These are phyloP conservation scores for Panaeolus cyanescens DNA, from an alignment of 768 basidiomycete genomes.

Conservation along the genomic window DNA sequence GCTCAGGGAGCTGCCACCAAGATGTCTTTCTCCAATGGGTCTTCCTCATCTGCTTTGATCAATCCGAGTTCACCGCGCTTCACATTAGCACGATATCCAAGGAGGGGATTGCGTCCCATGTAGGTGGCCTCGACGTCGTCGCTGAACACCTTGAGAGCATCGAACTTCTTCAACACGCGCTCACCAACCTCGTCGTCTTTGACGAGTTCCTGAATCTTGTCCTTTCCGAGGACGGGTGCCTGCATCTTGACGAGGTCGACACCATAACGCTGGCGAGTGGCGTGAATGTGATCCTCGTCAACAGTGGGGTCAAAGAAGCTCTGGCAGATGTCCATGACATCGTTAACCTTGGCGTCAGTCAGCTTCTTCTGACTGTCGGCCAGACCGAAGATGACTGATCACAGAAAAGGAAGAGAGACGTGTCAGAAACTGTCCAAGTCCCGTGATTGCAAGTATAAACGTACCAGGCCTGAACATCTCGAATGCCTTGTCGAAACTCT, in stretches of 20 bases:
- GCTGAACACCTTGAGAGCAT: conserved; percentile 44
- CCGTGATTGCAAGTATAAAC: conserved; percentile 3
- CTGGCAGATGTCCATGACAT: conserved; percentile 23
- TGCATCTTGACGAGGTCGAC: conserved; percentile 19
- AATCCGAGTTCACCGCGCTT: conserved; percentile 22
- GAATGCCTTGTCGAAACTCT: conserved; percentile 54
- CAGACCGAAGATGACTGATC: conserved; percentile 24
- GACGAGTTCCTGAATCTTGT: conserved; percentile 19
- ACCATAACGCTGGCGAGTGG: conserved; percentile 17
- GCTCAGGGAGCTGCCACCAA: conserved; percentile 15
- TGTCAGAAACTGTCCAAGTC: not conserved
- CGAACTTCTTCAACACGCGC: conserved; percentile 43
- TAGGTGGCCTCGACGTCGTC: conserved; percentile 20
- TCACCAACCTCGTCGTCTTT: conserved; percentile 25
- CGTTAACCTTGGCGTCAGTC: conserved; percentile 18
- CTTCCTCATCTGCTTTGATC: conserved; percentile 14
- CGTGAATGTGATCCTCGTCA: conserved; percentile 14
- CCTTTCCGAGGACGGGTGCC: conserved; percentile 18
- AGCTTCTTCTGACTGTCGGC: conserved; percentile 25
- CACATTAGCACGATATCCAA: conserved; percentile 19
- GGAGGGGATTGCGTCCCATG: conserved; percentile 20
- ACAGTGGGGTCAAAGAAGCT: conserved; percentile 24
- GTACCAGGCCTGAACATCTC: conserved; percentile 43
- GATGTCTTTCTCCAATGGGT: conserved; percentile 10
- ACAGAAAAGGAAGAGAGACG: not conserved